Base-by-base conservation (phyloP, 1,284 basidiomycete species). In the Moesziomyces parantarcticus region DNA sequence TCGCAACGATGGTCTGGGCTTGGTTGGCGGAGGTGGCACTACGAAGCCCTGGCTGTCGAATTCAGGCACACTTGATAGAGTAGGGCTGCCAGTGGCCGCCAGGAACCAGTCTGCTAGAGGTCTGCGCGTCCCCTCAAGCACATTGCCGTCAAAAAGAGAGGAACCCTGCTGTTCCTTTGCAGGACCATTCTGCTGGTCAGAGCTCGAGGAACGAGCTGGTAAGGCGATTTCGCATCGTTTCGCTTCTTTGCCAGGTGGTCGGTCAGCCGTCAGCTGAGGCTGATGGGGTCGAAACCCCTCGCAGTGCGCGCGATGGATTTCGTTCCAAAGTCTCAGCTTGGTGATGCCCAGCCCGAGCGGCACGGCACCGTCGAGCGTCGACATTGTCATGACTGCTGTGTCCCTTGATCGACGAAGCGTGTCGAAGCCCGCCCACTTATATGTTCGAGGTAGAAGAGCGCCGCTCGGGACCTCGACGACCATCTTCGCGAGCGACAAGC, bases 291-390 rank as follows among this genome's bases (percentile, higher is more conserved):
- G 55, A 21, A 52, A 14, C 9, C 22, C 39, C 18, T 59, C 52
- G 46, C 56, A 58, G 32, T 63, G 60, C 3, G 45, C 60, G 18
- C 52, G 55, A 23, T 69, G 60, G 0, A 69, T 45, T 42, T 69
- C 66, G 42, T 69, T 57, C 66, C 66, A 69, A 18, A 69, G 66
- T n/a, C 60, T 56, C 14, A 69, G 57, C 39, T 58, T 63, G 16
- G 66, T 63, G 52, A 69, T 69, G 34, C 66, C 66, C n/a, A 69
- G 11, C n/a, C 65, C 65, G 5, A 58, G 46, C 14, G 66, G 66
- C 10, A 69, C 57, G 4, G 66, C 66, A 1, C 66, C 66, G 9
- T 69, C 66, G 22, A 69, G 60, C 5, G 66, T 69, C n/a, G 66
- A 69, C 66, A 69, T 63, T 25, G 10, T 46, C 20, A 32, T 36